These are phyloP conservation scores for Tephrocybe sp. DNA, from an alignment of 768 basidiomycete species.

Conservation along the genomic window DNA sequence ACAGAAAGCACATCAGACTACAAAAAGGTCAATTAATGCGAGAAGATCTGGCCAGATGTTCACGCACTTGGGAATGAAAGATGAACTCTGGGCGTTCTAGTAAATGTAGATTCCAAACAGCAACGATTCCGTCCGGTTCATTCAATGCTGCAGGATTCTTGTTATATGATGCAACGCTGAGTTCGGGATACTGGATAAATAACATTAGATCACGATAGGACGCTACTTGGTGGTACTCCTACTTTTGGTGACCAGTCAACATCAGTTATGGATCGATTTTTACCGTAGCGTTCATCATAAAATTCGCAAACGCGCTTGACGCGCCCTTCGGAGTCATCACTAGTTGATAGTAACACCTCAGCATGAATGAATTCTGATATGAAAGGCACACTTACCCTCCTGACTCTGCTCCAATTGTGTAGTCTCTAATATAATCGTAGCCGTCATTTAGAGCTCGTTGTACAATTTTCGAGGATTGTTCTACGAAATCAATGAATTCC, in stretches of 20 bases:
- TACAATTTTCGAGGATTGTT: slow-evolving; percentile 91
- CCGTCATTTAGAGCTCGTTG: slow-evolving; percentile 92
- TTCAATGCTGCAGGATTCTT: slow-evolving; percentile 92
- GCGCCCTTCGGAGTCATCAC: slow-evolving; percentile 88
- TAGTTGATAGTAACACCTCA: slow-evolving; percentile 21
- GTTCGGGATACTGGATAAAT: slow-evolving; percentile 81
- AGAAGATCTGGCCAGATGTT: slow-evolving; percentile 5
- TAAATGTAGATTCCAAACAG: slow-evolving; percentile 96
- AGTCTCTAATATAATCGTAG: slow-evolving; percentile 97
- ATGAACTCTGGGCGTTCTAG: slow-evolving; percentile 96
- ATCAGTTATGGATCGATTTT: slow-evolving; percentile 93
- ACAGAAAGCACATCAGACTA: slow-evolving; percentile 98
- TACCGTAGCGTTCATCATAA: slow-evolving; percentile 86
- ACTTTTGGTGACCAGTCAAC: slow-evolving; percentile 99
- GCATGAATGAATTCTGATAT: background rate
- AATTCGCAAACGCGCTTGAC: slow-evolving; percentile 96
- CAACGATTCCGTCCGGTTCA: slow-evolving; percentile 96
- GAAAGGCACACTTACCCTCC: slow-evolving; percentile 57
- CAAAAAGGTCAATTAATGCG: slow-evolving; percentile 11
- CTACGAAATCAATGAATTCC: slow-evolving; percentile 92
- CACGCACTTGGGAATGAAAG: slow-evolving; percentile 92
- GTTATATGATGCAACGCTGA: slow-evolving; percentile 95
- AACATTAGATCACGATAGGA: background rate
- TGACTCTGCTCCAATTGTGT: slow-evolving; percentile 84
- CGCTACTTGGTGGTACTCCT: slow-evolving; percentile 4